Base-by-base conservation (phyloP, 192 early-diverging fungal genomes). In the Dissophora ornata region DNA sequence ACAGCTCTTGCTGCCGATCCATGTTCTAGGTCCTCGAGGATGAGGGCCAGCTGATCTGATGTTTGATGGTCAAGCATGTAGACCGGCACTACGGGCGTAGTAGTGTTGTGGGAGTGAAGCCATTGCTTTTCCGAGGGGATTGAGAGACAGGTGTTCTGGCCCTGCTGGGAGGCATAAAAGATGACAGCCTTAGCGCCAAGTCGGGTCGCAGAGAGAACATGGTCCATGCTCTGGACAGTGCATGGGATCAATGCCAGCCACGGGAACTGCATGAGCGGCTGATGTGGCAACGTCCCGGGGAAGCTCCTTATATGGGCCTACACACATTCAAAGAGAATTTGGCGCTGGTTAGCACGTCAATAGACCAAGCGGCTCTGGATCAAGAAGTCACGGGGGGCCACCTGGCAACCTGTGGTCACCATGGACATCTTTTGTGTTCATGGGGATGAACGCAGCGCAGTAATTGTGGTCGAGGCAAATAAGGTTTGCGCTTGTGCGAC, bases 211-310 rank as follows among this genome's bases (percentile, higher is more conserved):
- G 45, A 46, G 13, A 44, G 45, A 29, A 61, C 25, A 33, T 61
- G 58, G 1, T 46, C 44, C 11, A n/a, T 30, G n/a, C 42, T 48
- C n/a, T 47, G 45, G 3, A n/a, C 25, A 33, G 58, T 33, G 30
- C 58, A 61, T n/a, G 29, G n/a, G 22, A 61, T 30, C 44, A 61
- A 46, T 6, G 58, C 58, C 18, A 61, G n/a, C 58, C 58, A 61
- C 6, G 58, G 44, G 19, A 33, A n/a, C 18, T 46, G 18, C 4
- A 48, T 16, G 28, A 42, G 44, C 28, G 10, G 13, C 24, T 9
- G 51, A 6, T 26, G 51, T 13, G 51, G 28, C 46, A 22, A 19
- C 18, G 21, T 9, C 21, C 46, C 13, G n/a, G 46, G 46, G 46
- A 47, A 47, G 9, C n/a, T 15, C 46, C 46, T n/a, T n/a, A 47